These are phyloP conservation scores for Vigna hirtella DNA, from an alignment of 306 rosid genomes.

Conservation along the genomic window DNA sequence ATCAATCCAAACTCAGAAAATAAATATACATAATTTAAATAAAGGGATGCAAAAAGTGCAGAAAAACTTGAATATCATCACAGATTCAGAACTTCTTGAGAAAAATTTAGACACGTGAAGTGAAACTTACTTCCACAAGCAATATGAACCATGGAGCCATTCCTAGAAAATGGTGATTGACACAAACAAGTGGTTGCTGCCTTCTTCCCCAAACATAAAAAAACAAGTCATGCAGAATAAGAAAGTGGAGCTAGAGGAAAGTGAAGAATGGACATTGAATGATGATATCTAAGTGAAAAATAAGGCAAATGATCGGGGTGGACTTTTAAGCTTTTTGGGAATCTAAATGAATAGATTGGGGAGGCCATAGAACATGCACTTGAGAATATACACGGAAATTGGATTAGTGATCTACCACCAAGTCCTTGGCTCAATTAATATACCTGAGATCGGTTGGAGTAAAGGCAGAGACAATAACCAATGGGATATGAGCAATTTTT, in stretches of 20 bases:
- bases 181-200: background rate
- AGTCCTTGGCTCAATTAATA: conserved; percentile 17
- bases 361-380: background rate
- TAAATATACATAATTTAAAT: background rate
- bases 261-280: background rate
- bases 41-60: background rate
- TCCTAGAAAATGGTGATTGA: background rate
- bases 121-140: background rate
- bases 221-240: background rate
- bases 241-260: background rate
- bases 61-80: background rate
- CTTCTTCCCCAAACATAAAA: background rate
- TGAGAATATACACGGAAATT: background rate
- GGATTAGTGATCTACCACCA: background rate
- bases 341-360: background rate
- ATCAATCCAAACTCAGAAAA: conserved; percentile 13
- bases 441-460: conserved; percentile 9
- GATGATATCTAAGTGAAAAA: background rate
- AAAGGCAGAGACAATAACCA: background rate
- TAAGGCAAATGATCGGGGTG: background rate
- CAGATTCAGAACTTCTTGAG: background rate
- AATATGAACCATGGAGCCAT: background rate
- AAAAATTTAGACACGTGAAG: background rate
- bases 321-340: background rate
- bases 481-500: conserved; percentile 31